These are phyloP conservation scores for Suhomyces wounanorum DNA, from an alignment of 1,139 yeast species.

Conservation along the genomic window DNA sequence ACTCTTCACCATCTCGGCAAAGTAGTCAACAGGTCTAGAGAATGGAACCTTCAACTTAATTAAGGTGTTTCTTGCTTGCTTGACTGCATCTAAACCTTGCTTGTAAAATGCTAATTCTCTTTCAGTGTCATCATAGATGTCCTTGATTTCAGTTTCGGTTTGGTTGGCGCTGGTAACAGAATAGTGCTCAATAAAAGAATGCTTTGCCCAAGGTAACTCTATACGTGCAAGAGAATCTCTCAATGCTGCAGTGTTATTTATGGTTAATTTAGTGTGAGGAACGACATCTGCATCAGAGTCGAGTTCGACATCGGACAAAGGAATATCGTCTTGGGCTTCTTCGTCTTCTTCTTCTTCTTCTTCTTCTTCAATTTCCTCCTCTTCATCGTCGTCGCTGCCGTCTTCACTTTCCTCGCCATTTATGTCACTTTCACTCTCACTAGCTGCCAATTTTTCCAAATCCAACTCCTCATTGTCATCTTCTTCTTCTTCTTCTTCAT, in stretches of 20 bases:
- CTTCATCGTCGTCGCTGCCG: slow-evolving; percentile 41
- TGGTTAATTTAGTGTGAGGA: slow-evolving; percentile 85
- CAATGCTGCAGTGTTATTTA: slow-evolving; percentile 71
- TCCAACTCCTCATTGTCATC: slow-evolving; percentile 45
- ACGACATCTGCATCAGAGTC: slow-evolving; percentile 88
- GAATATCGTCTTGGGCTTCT: slow-evolving; percentile 61
- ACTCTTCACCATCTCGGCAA: slow-evolving; percentile 97
- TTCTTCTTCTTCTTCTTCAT: slow-evolving; percentile 35
- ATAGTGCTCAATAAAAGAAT: slow-evolving; percentile 83
- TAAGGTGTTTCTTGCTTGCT: slow-evolving; percentile 67
- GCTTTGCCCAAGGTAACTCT: slow-evolving; percentile 67
- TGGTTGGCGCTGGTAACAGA: slow-evolving; percentile 61
- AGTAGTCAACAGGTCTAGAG: slow-evolving; percentile 90
- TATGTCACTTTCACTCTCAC: slow-evolving; percentile 43
- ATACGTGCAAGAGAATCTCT: slow-evolving; percentile 68
- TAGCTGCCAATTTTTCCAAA: slow-evolving; percentile 58
- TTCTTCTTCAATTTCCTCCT: slow-evolving; percentile 46
- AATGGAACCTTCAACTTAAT: slow-evolving; percentile 76
- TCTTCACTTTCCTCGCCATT: slow-evolving; percentile 44
- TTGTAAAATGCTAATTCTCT: slow-evolving; percentile 65
- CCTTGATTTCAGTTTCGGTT: slow-evolving; percentile 70
- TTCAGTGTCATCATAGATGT: slow-evolving; percentile 93
- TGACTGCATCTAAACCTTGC: slow-evolving; percentile 87
- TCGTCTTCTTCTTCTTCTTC: slow-evolving; percentile 44
- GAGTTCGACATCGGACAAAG: slow-evolving; percentile 75